Conservation (phyloP, 2,329 filamentous ascomycete genomes). For the Diplocarpon rosae region DNA sequence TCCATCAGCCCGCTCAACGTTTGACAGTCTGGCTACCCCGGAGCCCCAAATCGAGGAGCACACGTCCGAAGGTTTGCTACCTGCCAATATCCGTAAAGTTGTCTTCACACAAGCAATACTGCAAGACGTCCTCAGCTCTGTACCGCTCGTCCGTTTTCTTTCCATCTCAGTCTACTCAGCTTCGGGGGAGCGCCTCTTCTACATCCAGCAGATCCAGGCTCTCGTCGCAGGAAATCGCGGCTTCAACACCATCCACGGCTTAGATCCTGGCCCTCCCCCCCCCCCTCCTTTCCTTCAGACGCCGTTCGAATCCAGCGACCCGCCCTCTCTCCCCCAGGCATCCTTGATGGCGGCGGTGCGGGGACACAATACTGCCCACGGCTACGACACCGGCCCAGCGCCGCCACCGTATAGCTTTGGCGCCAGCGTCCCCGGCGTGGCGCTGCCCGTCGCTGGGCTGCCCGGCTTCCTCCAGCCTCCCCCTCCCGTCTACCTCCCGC, state of each 20-base stretch:
- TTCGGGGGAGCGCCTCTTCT: constrained; percentile 8
- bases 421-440: not conserved
- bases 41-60: constrained; percentile 2
- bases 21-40: constrained; percentile 15
- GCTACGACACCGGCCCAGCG: constrained; percentile 19
- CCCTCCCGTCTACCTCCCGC: no score
- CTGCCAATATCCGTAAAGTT: constrained; percentile 10
- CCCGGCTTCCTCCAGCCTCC: no score
- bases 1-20: not conserved
- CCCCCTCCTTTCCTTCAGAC: constrained; percentile 11
- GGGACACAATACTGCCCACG: constrained; percentile 22
- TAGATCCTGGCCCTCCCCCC: constrained; percentile 20
- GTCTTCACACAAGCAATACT: constrained; percentile 12
- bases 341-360: constrained; percentile 4
- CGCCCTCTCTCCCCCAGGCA: not conserved
- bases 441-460: no score
- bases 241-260: constrained; percentile 21
- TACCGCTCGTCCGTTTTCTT: constrained; percentile 11
- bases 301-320: not conserved
- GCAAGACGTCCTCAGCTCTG: constrained; percentile 5
- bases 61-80: constrained; percentile 5
- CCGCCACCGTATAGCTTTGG: constrained; percentile 12
- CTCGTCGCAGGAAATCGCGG: constrained; percentile 15
- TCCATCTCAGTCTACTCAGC: constrained; percentile 14
- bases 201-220: constrained; percentile 12